Conservation (phyloP, 2,329 filamentous ascomycete genomes). For the Monilinia aucupariae region DNA sequence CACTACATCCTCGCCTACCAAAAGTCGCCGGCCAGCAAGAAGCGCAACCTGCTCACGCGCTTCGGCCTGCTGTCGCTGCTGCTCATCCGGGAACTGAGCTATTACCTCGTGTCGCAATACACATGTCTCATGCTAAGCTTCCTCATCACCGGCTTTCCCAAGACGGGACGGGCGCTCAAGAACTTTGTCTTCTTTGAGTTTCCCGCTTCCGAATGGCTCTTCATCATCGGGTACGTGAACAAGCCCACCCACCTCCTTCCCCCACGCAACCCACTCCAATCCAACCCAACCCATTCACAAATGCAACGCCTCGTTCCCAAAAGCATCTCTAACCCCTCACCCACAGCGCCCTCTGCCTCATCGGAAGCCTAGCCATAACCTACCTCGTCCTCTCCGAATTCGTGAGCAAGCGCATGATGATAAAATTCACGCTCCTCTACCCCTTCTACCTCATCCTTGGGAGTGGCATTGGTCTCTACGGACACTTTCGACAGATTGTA, state of each 20-base stretch:
- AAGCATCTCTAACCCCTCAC: neutral
- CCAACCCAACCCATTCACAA: no score
- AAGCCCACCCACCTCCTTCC: no score
- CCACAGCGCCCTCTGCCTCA: slow-evolving; percentile 38
- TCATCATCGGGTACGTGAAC: slow-evolving; percentile 39
- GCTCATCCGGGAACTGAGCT: slow-evolving; percentile 42
- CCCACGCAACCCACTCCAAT: no score
- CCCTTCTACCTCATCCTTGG: slow-evolving; percentile 37
- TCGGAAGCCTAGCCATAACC: slow-evolving; percentile 44
- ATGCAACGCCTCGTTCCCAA: no score
- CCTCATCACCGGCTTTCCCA: slow-evolving; percentile 42
- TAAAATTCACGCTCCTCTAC: slow-evolving; percentile 41
- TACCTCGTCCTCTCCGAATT: slow-evolving; percentile 43
- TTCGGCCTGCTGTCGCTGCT: slow-evolving; percentile 43
- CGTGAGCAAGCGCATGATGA: slow-evolving; percentile 38
- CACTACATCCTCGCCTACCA: slow-evolving; percentile 42
- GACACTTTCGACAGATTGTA: slow-evolving; percentile 25
- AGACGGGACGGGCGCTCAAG: slow-evolving; percentile 36
- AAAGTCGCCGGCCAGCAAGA: slow-evolving; percentile 35
- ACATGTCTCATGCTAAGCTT: slow-evolving; percentile 43
- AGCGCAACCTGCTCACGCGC: slow-evolving; percentile 37
- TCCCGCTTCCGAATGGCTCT: slow-evolving; percentile 44
- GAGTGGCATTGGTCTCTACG: slow-evolving; percentile 14
- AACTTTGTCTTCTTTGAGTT: slow-evolving; percentile 45
- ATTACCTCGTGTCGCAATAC: slow-evolving; percentile 46